These are phyloP conservation scores for Alternaria infectoria DNA, from an alignment of 2,329 filamentous ascomycete genomes.

Conservation along the genomic window DNA sequence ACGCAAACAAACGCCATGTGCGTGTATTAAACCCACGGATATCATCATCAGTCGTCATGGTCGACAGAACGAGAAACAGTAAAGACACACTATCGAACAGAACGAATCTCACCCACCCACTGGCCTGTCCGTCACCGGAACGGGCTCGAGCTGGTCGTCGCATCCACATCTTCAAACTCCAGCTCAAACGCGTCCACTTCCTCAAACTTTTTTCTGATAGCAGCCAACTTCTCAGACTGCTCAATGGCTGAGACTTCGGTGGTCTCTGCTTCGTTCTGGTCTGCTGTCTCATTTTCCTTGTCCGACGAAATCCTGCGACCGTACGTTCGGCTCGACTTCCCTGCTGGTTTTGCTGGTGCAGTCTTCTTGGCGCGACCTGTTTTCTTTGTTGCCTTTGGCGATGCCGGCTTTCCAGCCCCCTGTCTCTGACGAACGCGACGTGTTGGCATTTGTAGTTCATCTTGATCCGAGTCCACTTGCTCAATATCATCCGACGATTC, in stretches of 20 bases:
- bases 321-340: conserved; percentile 40
- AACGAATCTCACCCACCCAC: neutral
- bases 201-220: conserved; percentile 55
- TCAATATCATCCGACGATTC: conserved; percentile 44
- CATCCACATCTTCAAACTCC: conserved; percentile 58
- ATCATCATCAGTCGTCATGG: conserved; percentile 10
- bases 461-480: conserved; percentile 48
- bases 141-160: conserved; percentile 48
- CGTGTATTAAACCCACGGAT: conserved; percentile 1
- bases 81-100: neutral
- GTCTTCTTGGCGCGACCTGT: conserved; percentile 29
- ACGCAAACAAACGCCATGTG: conserved; percentile 6
- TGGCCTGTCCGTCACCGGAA: conserved; percentile 34
- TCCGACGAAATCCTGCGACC: conserved; percentile 48
- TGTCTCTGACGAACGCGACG: conserved; percentile 27
- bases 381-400: conserved; percentile 37
- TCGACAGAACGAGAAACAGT: neutral
- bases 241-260: conserved; percentile 36
- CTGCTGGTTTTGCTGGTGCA: conserved; percentile 20
- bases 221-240: conserved; percentile 48
- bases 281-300: conserved; percentile 49
- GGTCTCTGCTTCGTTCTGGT: conserved; percentile 31
- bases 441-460: conserved; percentile 48
- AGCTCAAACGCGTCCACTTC: conserved; percentile 59
- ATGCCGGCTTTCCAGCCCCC: conserved; percentile 22